Evolutionary conservation across 805 yeast genomes (phyloP), one percentile per base, ranked within the genome.

Genomic region (Barnettozyma pratensis): DNA sequence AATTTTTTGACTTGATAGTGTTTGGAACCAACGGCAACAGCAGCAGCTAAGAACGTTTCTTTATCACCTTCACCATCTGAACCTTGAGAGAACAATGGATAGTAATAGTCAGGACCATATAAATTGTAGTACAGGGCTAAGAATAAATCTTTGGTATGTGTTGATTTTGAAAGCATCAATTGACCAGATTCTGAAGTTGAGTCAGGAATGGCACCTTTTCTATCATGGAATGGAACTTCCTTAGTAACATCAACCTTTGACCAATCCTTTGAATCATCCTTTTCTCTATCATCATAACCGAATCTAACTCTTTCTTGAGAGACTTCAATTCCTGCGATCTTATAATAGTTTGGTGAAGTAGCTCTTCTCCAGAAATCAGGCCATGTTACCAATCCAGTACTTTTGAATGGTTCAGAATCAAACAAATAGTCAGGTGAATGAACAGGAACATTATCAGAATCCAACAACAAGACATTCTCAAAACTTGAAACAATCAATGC

Each of bases 291-390:
- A 42, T 67, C 63, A 55, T 64, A 69, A 4, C 75, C 76, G 37
- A 58, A 65, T 39, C 73, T 58, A 7, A 65, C 64, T 32, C 75
- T 70, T 65, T 55, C 63, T 1, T 66, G 46, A 4, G 83, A 45
- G 1, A 80, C 68, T 44, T 68, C 55, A 11, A 80, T 69, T 3
- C 80, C 86, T 0, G 87, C 87, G 54, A 88, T 80, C 31, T 79
- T 76, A 64, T 85, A 88, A 58, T 76, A 84, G 37, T 69, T 68
- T 6, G 96, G 96, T 1, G 87, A 78, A 1, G 91, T 86, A 6
- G 91, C 81, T 54, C 96, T 75, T 64, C 83, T 78, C 96, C 96
- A 88, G 64, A 82, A 88, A 65, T 88, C 96, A 2, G 96, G 95
- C 92, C 95, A 88, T 28, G 81, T 63, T 28, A 82, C 66, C 62